Conservation (phyloP, 202 grass and related monocot species). For the Schoenoplectus triqueter region DNA sequence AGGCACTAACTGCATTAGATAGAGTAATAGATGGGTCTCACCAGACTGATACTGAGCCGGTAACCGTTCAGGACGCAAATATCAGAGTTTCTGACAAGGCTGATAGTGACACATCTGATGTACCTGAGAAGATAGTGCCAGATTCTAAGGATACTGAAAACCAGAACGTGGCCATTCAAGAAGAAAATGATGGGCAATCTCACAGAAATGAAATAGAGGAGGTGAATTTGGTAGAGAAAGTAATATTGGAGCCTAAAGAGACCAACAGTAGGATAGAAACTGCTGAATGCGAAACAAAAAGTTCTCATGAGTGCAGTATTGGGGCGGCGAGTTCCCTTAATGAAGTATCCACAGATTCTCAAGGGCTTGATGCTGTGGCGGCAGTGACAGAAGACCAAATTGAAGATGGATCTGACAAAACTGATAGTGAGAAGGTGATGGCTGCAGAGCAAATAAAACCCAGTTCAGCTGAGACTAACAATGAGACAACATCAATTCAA, state of each 20-base stretch:
- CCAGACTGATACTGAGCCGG: neutral
- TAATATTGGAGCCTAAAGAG: conserved; percentile 31
- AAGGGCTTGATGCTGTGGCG: neutral
- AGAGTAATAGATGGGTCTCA: neutral
- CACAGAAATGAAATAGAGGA: conserved; percentile 2
- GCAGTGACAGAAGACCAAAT: neutral
- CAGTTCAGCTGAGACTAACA: neutral
- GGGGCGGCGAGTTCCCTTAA: no score
- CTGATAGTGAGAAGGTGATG: neutral
- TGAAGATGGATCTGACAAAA: neutral
- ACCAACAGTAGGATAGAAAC: neutral
- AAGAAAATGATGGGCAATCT: neutral
- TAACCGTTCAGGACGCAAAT: neutral
- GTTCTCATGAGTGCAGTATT: neutral
- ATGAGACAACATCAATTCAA: neutral
- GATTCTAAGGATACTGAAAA: conserved; percentile 15
- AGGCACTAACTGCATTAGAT: conserved; percentile 7
- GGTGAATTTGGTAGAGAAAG: conserved; percentile 8
- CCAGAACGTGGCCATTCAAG: neutral
- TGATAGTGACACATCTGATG: neutral
- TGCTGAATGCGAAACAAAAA: conserved; percentile 15
- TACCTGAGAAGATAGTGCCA: conserved; percentile 9
- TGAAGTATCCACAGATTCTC: neutral
- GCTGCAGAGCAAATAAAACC: neutral
- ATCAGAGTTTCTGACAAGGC: conserved; percentile 8